Evolutionary conservation across 176 grass and related monocot species (phyloP).

Genomic region (Aegilops umbellulata): DNA sequence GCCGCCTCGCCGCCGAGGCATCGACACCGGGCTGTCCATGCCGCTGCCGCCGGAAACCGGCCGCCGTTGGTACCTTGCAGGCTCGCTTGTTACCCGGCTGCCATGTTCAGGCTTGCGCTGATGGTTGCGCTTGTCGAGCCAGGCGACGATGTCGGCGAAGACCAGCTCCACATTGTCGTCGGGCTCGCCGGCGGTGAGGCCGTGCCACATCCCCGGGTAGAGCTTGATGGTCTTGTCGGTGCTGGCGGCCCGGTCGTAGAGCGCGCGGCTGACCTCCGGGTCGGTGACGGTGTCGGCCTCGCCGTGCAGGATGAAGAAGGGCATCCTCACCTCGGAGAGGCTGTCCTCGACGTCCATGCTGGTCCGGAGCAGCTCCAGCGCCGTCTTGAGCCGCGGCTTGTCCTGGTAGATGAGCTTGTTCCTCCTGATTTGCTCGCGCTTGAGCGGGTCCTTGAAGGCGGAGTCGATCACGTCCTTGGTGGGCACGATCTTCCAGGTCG

Average conservation of each 20-base stretch:
- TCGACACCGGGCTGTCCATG: neutral
- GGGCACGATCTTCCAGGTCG: constrained; percentile 91
- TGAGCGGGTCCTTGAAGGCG: constrained; percentile 80
- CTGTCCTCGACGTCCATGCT: constrained; percentile 80
- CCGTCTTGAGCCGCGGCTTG: constrained; percentile 86
- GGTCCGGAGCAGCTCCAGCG: constrained; percentile 75
- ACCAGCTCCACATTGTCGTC: constrained; percentile 69
- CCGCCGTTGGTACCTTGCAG: neutral
- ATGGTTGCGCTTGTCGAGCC: constrained; percentile 52
- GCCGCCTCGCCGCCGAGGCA: neutral
- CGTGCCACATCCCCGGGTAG: constrained; percentile 91
- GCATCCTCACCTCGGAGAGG: constrained; percentile 68
- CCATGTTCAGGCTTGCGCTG: neutral
- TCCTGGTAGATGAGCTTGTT: constrained; percentile 96
- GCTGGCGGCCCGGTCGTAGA: constrained; percentile 60
- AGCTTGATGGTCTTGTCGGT: constrained; percentile 87
- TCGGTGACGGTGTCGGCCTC: constrained; percentile 84
- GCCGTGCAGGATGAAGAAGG: constrained; percentile 90
- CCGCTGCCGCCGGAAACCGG: neutral
- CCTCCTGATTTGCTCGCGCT: constrained; percentile 79
- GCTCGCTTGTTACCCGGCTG: neutral
- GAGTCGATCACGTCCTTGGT: constrained; percentile 89
- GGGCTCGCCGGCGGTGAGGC: constrained; percentile 74
- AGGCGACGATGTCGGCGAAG: constrained; percentile 71
- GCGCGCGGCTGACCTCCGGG: constrained; percentile 74